These are phyloP conservation scores for Penicillium sp. DNA, from an alignment of 2,329 filamentous ascomycete species.

Conservation along the genomic window DNA sequence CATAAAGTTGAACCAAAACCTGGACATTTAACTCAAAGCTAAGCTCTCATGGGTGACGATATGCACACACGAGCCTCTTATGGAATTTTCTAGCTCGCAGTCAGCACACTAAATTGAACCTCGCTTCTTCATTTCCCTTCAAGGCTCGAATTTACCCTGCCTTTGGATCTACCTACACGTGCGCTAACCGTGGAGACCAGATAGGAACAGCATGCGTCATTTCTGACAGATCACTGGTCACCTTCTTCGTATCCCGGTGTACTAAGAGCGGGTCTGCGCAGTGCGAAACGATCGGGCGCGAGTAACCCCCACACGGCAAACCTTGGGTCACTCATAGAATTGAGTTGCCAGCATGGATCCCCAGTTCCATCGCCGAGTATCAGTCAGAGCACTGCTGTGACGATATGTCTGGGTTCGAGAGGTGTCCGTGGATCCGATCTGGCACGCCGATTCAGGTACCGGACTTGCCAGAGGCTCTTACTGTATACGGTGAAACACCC, in stretches of 20 bases:
- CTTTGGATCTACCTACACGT: not conserved
- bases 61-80: not conserved
- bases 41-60: not conserved
- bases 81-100: not conserved
- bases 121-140: not conserved
- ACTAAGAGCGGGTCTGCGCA: not conserved
- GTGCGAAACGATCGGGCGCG: not conserved
- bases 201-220: not conserved
- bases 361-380: not conserved
- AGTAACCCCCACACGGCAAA: not conserved
- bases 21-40: not conserved
- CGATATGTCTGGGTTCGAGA: not conserved
- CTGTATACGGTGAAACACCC: conserved; percentile 7
- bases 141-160: not conserved
- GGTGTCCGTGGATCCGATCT: not conserved
- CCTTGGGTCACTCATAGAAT: not conserved
- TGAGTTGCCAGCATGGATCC: not conserved
- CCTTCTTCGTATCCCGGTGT: not conserved
- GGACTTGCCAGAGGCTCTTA: not conserved
- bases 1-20: not conserved
- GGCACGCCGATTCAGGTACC: not conserved
- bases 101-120: not conserved
- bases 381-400: not conserved
- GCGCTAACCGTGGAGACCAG: not conserved
- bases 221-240: not conserved